Percentiles rank a stretch among this genome's conserved stretches.
These are phyloP conservation scores for Umbelopsis isabellina DNA, from an alignment of 192 early-diverging fungal species.

Conservation along the genomic window DNA sequence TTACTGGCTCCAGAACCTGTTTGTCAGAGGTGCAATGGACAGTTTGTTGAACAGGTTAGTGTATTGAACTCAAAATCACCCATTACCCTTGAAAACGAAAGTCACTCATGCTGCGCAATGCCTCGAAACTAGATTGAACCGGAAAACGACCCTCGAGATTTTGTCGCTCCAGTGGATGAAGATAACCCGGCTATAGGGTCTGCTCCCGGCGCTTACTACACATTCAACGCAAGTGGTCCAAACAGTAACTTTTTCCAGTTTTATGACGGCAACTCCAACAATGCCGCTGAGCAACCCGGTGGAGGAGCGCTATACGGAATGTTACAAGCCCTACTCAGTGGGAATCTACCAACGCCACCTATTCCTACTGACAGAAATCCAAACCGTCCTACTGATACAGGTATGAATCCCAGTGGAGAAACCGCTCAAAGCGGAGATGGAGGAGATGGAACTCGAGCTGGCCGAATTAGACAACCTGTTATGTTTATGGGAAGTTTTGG, in stretches of 20 bases:
- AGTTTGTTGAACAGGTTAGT: constrained; percentile 86
- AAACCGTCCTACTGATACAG: not conserved
- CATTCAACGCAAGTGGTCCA: not conserved
- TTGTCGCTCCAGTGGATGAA: constrained; percentile 27
- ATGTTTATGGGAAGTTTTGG: constrained; percentile 19
- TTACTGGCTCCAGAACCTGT: constrained; percentile 80
- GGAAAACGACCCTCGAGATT: constrained; percentile 48
- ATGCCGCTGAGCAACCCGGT: not conserved
- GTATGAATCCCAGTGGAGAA: not conserved
- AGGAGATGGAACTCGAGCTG: constrained; percentile 12
- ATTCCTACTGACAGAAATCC: not conserved
- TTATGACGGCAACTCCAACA: not conserved
- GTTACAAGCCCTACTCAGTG: constrained; percentile 13
- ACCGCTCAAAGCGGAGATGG: not conserved
- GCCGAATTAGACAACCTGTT: not conserved
- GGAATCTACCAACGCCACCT: constrained; percentile 4
- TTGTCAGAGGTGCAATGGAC: constrained; percentile 73
- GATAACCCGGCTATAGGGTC: constrained; percentile 11
- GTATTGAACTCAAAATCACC: not conserved
- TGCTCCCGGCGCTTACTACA: not conserved
- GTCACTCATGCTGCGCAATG: not conserved
- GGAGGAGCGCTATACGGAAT: constrained; percentile 16
- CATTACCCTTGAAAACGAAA: not conserved
- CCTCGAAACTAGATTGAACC: constrained; percentile 43
- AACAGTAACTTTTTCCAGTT: not conserved